These are phyloP conservation scores for Notholithocarpus densiflorus DNA, from an alignment of 306 rosid species.

Conservation along the genomic window DNA sequence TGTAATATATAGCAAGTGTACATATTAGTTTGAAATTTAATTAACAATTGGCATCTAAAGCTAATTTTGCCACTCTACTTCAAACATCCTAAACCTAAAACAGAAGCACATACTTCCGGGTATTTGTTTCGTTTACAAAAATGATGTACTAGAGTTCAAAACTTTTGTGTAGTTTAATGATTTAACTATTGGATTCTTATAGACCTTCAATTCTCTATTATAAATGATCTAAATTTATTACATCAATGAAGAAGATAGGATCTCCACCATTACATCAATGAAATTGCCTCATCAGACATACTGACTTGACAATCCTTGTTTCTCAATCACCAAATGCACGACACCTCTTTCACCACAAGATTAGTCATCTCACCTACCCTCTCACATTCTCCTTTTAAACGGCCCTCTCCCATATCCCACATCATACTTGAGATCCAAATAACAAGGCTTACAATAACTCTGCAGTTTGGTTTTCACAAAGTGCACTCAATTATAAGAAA, in stretches of 20 bases:
- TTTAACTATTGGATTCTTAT: no score
- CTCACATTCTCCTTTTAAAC: conserved; percentile 9
- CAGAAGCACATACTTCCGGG: not conserved
- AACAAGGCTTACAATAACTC: not conserved
- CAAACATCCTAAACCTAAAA: not conserved
- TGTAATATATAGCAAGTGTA: no score
- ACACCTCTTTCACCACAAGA: not conserved
- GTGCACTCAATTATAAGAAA: not conserved
- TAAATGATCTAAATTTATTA: no score
- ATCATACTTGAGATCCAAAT: not conserved
- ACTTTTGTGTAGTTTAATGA: not conserved
- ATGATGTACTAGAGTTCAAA: not conserved
- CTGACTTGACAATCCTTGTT: not conserved
- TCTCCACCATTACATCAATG: not conserved
- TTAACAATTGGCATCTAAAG: not conserved
- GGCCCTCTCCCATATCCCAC: conserved; percentile 19
- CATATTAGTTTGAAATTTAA: not conserved
- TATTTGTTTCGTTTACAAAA: not conserved
- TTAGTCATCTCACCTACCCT: not conserved
- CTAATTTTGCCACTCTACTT: not conserved
- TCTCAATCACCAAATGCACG: conserved; percentile 5
- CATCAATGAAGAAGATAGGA: not conserved
- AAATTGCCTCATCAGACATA: not conserved
- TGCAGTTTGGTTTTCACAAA: not conserved
- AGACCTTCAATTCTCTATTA: no score